Evolutionary conservation across 441 rosid species (phyloP).

Genomic region (Gossypium schwendimanii): DNA sequence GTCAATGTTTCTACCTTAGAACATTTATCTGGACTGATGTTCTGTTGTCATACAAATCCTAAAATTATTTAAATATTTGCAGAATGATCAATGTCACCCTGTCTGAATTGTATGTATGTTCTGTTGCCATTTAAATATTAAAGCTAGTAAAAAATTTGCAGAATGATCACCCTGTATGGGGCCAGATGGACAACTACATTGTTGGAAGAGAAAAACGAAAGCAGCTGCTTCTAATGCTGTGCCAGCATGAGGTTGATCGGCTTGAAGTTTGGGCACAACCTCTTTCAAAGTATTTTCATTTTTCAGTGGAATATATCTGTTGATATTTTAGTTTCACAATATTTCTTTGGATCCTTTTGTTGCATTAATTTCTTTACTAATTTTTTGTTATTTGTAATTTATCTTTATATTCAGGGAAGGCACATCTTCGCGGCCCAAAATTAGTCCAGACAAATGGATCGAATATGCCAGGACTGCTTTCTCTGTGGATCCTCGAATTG

Average conservation of each 20-base stretch:
- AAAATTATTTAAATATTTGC: conserved; percentile 23
- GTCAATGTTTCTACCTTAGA: not conserved
- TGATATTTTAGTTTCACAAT: not conserved
- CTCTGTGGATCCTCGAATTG: conserved; percentile 83
- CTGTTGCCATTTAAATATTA: not conserved
- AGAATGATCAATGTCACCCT: conserved; percentile 72
- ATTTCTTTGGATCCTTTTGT: conserved; percentile 9
- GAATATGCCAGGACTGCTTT: conserved; percentile 87
- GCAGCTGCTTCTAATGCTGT: conserved; percentile 89
- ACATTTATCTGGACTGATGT: not conserved
- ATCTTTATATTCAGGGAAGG: conserved; percentile 53
- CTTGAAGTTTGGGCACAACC: conserved; percentile 99
- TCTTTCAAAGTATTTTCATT: conserved; percentile 53
- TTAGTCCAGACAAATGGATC: conserved; percentile 79
- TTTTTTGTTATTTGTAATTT: conserved; percentile 14
- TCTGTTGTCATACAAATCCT: not conserved
- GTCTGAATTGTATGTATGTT: conserved; percentile 13
- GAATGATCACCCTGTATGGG: conserved; percentile 91
- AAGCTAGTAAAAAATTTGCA: conserved; percentile 31
- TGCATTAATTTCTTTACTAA: conserved; percentile 1
- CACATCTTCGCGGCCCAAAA: conserved; percentile 51
- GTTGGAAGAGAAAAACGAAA: conserved; percentile 78
- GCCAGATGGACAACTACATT: conserved; percentile 76
- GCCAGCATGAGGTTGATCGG: conserved; percentile 96
- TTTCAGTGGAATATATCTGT: conserved; percentile 5